Base-by-base conservation (phyloP, 208 protist genomes). In the Balamuthia mandrillaris region DNA sequence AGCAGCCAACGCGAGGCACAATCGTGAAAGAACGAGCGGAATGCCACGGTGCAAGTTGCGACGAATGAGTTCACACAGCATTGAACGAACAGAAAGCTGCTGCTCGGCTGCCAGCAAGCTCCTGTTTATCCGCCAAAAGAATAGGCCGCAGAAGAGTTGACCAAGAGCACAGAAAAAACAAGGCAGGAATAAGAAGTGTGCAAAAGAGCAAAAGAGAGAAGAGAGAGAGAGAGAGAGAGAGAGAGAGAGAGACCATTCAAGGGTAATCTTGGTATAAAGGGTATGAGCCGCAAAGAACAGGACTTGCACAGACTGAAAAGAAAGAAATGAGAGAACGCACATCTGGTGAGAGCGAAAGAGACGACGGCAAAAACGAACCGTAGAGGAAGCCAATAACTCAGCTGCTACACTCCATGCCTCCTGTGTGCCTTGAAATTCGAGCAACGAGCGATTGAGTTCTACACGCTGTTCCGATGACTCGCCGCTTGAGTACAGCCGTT, bases 271-370 rank as follows among this genome's bases (percentile, higher is more conserved):
- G 24, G 68, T 58, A 47, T 78, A 78, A 6, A 78, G 68, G 0
- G 68, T 78, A 47, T 78, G 68, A 6, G 68, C 68, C 14, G 37
- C 68, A 39, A 78, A 78, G 68, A 78, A 78, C 68, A 60, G 68
- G 45, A 78, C 68, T 16, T 78, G 29, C 44, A 56, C 58, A 14
- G 24, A 10, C 68, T 78, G 21, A 3, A 51, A 35, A 6, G n/a
- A n/a, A n/a, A n/a, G n/a, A n/a, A n/a, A n/a, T n/a, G n/a, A n/a
- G n/a, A n/a, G n/a, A n/a, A n/a, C n/a, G n/a, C n/a, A n/a, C n/a
- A n/a, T n/a, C n/a, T n/a, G n/a, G n/a, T n/a, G n/a, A n/a, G n/a
- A n/a, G n/a, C n/a, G n/a, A n/a, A n/a, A n/a, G n/a, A n/a, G n/a
- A n/a, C n/a, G n/a, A n/a, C n/a, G n/a, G n/a, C n/a, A n/a, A n/a